phyloP scores from a whole-genome alignment of 805 yeast species.

The Torulaspora maleeae region DNA sequence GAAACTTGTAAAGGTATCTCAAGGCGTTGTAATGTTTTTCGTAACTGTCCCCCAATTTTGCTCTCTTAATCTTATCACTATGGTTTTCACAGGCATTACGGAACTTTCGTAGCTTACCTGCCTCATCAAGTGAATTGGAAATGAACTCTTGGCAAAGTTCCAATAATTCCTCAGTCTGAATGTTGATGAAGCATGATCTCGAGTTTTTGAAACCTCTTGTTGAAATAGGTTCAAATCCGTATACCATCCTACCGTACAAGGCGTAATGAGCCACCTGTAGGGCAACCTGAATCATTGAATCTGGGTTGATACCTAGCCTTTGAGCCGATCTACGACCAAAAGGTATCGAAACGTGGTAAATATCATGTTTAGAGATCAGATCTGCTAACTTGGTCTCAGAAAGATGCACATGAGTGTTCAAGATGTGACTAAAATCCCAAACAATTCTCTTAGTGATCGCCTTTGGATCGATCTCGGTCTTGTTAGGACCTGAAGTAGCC shows the following conservation, averaged over 20 bases:
- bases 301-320: conserved; percentile 78
- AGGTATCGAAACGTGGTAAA: conserved; percentile 68
- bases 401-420: conserved; percentile 53
- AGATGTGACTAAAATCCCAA: conserved; percentile 38
- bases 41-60: conserved; percentile 62
- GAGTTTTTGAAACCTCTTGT: conserved; percentile 65
- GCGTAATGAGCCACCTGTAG: conserved; percentile 90
- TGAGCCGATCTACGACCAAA: conserved; percentile 75
- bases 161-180: conserved; percentile 52
- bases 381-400: conserved; percentile 88
- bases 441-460: conserved; percentile 28
- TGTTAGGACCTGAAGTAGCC: conserved; percentile 10
- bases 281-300: conserved; percentile 85
- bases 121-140: conserved; percentile 51
- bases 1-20: conserved; percentile 47
- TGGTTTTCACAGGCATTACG: conserved; percentile 51
- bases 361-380: conserved; percentile 71
- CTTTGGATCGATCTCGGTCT: conserved; percentile 13
- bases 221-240: conserved; percentile 86
- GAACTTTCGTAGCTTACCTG: conserved; percentile 40
- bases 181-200: conserved; percentile 63
- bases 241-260: conserved; percentile 80
- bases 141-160: conserved; percentile 58
- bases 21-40: conserved; percentile 69
- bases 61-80: conserved; percentile 43